These are phyloP conservation scores for Podospora appendiculata DNA, from an alignment of 495 filamentous ascomycete species.

Conservation along the genomic window DNA sequence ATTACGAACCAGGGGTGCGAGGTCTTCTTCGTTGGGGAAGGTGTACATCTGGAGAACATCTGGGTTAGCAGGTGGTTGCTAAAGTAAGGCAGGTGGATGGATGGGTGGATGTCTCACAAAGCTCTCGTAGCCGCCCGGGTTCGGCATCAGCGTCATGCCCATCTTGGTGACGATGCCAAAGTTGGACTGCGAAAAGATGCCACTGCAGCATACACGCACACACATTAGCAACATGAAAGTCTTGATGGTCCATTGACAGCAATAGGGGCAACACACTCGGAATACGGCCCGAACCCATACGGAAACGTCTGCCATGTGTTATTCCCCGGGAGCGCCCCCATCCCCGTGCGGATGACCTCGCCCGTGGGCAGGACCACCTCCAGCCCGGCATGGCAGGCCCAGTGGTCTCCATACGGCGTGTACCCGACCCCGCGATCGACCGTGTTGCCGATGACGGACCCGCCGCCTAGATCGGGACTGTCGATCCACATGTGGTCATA, in stretches of 20 bases:
- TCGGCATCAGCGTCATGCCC: constrained; percentile 48
- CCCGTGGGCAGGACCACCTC: constrained; percentile 51
- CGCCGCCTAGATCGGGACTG: constrained; percentile 50
- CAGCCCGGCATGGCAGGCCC: constrained; percentile 46
- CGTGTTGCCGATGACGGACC: constrained; percentile 37
- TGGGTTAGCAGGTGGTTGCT: neutral
- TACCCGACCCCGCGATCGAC: constrained; percentile 52
- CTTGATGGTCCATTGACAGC: constrained; percentile 11
- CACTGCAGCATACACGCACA: constrained; percentile 30
- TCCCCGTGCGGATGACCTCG: constrained; percentile 48
- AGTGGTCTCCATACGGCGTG: constrained; percentile 46
- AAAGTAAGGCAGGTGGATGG: neutral
- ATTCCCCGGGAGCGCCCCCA: constrained; percentile 47
- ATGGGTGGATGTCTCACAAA: constrained; percentile 19
- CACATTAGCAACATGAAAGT: constrained; percentile 27
- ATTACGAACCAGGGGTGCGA: constrained; percentile 28
- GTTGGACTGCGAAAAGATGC: constrained; percentile 51
- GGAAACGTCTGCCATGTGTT: constrained; percentile 45
- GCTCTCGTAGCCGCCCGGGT: constrained; percentile 41
- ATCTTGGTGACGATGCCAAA: constrained; percentile 54
- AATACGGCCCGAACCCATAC: constrained; percentile 39
- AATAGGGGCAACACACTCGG: constrained; percentile 32
- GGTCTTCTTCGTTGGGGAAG: constrained; percentile 43
- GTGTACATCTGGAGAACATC: constrained; percentile 39
- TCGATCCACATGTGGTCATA: constrained; percentile 40